Conservation (phyloP, 2,329 filamentous ascomycete genomes). For the Aspergillus sp. region DNA sequence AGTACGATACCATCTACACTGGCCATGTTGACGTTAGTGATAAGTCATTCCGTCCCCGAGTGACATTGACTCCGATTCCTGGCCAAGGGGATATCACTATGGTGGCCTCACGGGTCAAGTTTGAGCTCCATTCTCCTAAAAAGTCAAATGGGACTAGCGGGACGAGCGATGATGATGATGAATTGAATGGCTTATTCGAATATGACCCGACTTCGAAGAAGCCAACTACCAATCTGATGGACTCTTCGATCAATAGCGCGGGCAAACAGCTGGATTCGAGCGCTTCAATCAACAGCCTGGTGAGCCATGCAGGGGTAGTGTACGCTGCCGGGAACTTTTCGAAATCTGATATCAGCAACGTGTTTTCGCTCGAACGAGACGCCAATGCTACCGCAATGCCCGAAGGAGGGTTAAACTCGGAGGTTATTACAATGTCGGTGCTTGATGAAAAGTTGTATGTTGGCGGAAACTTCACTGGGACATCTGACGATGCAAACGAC, state of each 20-base stretch:
- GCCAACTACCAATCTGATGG: conserved; percentile 63
- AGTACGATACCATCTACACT: conserved; percentile 90
- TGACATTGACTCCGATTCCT: conserved; percentile 71
- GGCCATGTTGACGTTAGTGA: conserved; percentile 78
- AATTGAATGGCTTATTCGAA: conserved; percentile 87
- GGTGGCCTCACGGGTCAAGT: conserved; percentile 86
- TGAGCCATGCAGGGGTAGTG: conserved; percentile 61
- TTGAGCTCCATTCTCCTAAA: conserved; percentile 57
- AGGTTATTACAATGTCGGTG: conserved; percentile 70
- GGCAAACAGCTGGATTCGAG: conserved; percentile 66
- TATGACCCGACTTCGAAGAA: conserved; percentile 66
- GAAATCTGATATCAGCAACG: conserved; percentile 66
- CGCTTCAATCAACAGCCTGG: conserved; percentile 71
- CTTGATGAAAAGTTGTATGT: conserved; percentile 70
- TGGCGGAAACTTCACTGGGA: conserved; percentile 81
- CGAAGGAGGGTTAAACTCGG: conserved; percentile 74
- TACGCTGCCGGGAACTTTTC: conserved; percentile 87
- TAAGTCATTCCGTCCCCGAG: conserved; percentile 71
- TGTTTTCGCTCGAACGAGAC: conserved; percentile 67
- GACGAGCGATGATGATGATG: conserved; percentile 71
- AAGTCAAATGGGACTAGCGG: conserved; percentile 49
- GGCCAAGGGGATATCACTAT: conserved; percentile 66
- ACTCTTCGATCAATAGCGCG: conserved; percentile 74
- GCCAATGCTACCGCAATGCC: conserved; percentile 62
- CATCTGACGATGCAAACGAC: conserved; percentile 58